Conservation (phyloP, 495 filamentous ascomycete species). For the Daldinia childiae region DNA sequence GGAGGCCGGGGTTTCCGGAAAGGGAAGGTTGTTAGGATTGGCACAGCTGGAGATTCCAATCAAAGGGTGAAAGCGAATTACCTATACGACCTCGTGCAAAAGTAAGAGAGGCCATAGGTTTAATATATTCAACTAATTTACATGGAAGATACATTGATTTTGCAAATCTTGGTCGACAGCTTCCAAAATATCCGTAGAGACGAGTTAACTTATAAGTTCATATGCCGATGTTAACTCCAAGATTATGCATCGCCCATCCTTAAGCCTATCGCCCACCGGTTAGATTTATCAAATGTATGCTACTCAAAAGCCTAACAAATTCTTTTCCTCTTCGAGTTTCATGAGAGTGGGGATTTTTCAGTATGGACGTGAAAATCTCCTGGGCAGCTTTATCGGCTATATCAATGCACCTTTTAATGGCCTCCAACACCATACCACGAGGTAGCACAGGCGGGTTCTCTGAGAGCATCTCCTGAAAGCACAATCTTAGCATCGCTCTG, state of each 20-base stretch:
- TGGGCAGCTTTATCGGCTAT: constrained; percentile 56
- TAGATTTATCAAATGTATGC: background rate
- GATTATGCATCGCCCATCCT: background rate
- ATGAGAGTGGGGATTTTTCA: background rate
- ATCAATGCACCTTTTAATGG: constrained; percentile 61
- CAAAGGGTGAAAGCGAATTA: no score
- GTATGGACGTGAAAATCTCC: background rate
- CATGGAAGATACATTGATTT: no score
- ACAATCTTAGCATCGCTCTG: constrained; percentile 59
- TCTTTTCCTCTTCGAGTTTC: background rate
- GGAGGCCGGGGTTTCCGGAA: constrained; percentile 15
- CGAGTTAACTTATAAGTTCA: background rate
- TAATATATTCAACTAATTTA: no score
- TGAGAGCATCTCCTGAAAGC: constrained; percentile 65
- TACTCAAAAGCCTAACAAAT: constrained; percentile 25
- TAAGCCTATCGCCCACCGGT: background rate
- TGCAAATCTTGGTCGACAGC: no score
- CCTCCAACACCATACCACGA: constrained; percentile 48
- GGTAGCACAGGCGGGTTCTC: constrained; percentile 66
- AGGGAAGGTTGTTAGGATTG: constrained; percentile 17
- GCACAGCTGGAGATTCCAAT: no score
- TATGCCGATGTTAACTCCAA: background rate
- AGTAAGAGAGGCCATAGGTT: no score
- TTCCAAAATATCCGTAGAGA: background rate
- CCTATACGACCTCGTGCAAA: no score